Evolutionary conservation across 176 grass and related monocot genomes (phyloP).

Genomic region (Triticum turgidum): DNA sequence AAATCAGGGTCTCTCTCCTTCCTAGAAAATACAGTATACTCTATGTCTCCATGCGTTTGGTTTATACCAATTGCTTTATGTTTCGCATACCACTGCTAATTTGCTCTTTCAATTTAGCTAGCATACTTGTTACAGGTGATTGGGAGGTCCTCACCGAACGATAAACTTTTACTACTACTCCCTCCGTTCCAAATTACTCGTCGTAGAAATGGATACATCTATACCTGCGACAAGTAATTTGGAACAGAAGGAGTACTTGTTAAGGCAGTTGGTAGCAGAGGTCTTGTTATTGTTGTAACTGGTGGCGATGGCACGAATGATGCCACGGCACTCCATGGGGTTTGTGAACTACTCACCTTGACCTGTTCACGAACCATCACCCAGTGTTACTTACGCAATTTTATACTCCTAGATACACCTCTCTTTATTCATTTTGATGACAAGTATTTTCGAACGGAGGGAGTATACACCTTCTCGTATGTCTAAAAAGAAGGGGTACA

Average conservation of each 20-base stretch:
- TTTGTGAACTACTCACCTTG: constrained; percentile 19
- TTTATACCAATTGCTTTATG: not conserved
- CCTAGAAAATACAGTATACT: not conserved
- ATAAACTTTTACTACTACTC: not conserved
- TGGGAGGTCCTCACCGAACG: constrained; percentile 87
- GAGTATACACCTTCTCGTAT: too few relatives aligned
- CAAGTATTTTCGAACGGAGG: too few relatives aligned
- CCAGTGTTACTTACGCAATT: constrained; percentile 20
- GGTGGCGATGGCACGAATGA: constrained; percentile 85
- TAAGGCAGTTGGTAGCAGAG: constrained; percentile 60
- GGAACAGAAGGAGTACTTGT: constrained; percentile 39
- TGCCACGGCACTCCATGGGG: constrained; percentile 89
- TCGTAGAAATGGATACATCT: too few relatives aligned
- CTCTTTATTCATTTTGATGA: too few relatives aligned
- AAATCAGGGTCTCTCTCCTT: too few relatives aligned
- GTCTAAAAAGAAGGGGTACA: too few relatives aligned
- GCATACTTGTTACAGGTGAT: constrained; percentile 60
- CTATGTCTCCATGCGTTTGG: not conserved
- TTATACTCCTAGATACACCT: not conserved
- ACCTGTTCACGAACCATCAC: constrained; percentile 11
- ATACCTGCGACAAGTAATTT: too few relatives aligned
- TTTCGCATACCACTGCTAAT: not conserved
- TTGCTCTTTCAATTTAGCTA: constrained; percentile 4
- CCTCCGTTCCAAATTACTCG: too few relatives aligned
- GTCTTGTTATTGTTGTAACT: constrained; percentile 88